These are phyloP conservation scores for Linnemannia exigua DNA, from an alignment of 192 early-diverging fungal genomes.

Conservation along the genomic window DNA sequence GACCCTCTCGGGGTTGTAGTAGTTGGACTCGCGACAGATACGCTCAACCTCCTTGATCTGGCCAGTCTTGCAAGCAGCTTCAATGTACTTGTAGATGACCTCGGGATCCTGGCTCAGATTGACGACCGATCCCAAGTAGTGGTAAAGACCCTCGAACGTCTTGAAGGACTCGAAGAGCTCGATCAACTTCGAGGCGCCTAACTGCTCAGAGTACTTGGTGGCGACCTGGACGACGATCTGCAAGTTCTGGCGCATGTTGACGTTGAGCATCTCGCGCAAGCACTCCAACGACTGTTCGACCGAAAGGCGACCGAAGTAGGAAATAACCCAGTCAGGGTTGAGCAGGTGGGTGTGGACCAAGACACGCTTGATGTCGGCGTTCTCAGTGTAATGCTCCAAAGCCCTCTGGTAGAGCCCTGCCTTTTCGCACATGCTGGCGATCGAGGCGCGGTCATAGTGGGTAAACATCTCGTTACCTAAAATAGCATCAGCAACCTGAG, in stretches of 20 bases:
- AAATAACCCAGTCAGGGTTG: slow-evolving; percentile 91
- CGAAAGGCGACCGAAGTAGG: slow-evolving; percentile 95
- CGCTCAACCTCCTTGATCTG: slow-evolving; percentile 98
- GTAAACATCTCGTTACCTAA: slow-evolving; percentile 96
- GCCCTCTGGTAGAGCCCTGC: slow-evolving; percentile 97
- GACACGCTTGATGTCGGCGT: slow-evolving; percentile 96
- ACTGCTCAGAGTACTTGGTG: slow-evolving; percentile 97
- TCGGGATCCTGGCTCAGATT: slow-evolving; percentile 95
- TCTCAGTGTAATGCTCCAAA: slow-evolving; percentile 97
- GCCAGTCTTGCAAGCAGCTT: slow-evolving; percentile 92
- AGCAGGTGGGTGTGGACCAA: slow-evolving; percentile 91
- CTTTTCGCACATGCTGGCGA: slow-evolving; percentile 97
- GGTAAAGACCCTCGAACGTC: slow-evolving; percentile 96
- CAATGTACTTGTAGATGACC: slow-evolving; percentile 99
- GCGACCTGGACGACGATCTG: slow-evolving; percentile 96
- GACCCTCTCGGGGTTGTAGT: slow-evolving; percentile 98
- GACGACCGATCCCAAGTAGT: slow-evolving; percentile 96
- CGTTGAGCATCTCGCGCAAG: slow-evolving; percentile 92
- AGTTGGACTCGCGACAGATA: slow-evolving; percentile 95
- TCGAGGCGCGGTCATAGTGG: slow-evolving; percentile 93
- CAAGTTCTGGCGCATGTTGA: slow-evolving; percentile 95
- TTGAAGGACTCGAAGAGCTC: slow-evolving; percentile 93
- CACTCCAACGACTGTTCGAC: slow-evolving; percentile 98
- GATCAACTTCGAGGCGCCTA: slow-evolving; percentile 90
- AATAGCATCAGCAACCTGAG: slow-evolving; percentile 99